phyloP scores from a whole-genome alignment of 164 flowering plant species.

The Magnolia officinalis region DNA sequence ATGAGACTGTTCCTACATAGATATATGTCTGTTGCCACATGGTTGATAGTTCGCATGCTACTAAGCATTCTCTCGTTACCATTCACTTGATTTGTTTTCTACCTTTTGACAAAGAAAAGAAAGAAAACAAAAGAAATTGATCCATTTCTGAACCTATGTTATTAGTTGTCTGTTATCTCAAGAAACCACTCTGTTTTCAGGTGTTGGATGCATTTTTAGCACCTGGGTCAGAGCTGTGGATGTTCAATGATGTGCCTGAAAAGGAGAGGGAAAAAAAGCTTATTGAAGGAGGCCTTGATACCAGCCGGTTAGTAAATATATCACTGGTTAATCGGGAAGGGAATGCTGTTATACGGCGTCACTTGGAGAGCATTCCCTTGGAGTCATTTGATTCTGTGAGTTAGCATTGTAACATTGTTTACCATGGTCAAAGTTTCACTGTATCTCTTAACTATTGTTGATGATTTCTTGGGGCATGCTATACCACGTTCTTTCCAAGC shows the following conservation, averaged over 20 bases:
- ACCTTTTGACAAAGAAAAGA: too few relatives aligned
- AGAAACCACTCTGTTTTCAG: slow-evolving; percentile 24
- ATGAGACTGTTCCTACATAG: background rate
- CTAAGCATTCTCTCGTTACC: background rate
- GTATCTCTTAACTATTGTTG: background rate
- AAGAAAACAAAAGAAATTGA: background rate
- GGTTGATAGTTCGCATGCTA: background rate
- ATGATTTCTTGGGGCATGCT: background rate
- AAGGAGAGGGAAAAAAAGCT: slow-evolving; percentile 72
- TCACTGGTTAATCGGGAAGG: slow-evolving; percentile 68
- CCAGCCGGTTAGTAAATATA: slow-evolving; percentile 51
- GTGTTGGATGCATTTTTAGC: slow-evolving; percentile 82
- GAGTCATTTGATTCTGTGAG: slow-evolving; percentile 80
- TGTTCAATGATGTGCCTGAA: slow-evolving; percentile 83
- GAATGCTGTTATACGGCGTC: slow-evolving; percentile 80
- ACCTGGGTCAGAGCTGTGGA: slow-evolving; percentile 74
- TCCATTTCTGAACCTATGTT: background rate
- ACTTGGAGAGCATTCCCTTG: slow-evolving; percentile 81
- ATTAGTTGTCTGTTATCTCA: background rate
- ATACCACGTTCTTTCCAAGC: background rate
- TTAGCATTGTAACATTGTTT: slow-evolving; percentile 4
- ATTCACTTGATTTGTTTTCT: background rate
- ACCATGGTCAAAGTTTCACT: background rate
- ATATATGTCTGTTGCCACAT: background rate
- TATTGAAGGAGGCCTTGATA: slow-evolving; percentile 71